phyloP scores from a whole-genome alignment of 352 stramenopile species.

The Phytophthora meadii region DNA sequence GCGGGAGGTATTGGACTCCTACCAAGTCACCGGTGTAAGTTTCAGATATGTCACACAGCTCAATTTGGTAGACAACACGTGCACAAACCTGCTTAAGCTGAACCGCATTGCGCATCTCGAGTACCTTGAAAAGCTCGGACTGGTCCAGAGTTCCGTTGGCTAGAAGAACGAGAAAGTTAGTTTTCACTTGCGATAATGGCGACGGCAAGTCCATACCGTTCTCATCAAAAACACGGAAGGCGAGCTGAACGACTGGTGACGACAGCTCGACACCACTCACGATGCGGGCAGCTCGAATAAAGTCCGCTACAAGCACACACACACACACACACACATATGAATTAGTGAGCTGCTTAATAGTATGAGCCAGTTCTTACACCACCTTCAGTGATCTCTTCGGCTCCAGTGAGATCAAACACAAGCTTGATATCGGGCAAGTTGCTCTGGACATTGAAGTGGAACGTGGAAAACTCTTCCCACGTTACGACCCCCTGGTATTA shows the following conservation, averaged over 20 bases:
- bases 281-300: slow-evolving; percentile 69
- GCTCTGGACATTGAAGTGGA: slow-evolving; percentile 79
- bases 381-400: slow-evolving; percentile 77
- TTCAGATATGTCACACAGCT: neutral
- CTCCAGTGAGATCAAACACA: slow-evolving; percentile 69
- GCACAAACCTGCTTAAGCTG: slow-evolving; percentile 53
- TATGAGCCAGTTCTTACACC: neutral
- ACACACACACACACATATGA: neutral
- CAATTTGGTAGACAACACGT: neutral
- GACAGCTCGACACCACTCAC: slow-evolving; percentile 73
- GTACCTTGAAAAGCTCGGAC: slow-evolving; percentile 69
- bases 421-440: slow-evolving; percentile 79
- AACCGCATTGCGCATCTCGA: slow-evolving; percentile 68
- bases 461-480: slow-evolving; percentile 78
- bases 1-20: slow-evolving; percentile 12
- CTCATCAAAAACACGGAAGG: slow-evolving; percentile 78
- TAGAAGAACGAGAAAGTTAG: slow-evolving; percentile 15
- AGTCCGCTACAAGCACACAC: slow-evolving; percentile 47
- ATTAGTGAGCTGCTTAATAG: no score
- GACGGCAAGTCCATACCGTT: slow-evolving; percentile 43
- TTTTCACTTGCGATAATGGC: neutral
- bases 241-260: slow-evolving; percentile 73
- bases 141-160: slow-evolving; percentile 74
- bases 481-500: slow-evolving; percentile 54
- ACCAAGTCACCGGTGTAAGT: neutral